Percentiles rank a stretch among this genome's conserved stretches.
Conservation (phyloP, 163 green algal species). For the Scenedesmus sp. region DNA sequence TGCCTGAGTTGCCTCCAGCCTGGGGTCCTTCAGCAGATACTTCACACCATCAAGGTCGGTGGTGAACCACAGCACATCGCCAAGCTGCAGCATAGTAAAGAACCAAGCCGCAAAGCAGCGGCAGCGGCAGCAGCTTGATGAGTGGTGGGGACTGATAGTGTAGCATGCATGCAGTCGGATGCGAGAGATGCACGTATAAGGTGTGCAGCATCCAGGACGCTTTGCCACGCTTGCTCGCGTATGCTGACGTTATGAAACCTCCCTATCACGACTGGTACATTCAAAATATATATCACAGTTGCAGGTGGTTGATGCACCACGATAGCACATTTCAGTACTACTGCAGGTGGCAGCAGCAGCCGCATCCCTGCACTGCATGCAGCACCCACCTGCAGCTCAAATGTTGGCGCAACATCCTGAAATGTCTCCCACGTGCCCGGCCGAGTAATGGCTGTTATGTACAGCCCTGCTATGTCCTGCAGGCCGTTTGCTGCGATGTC, state of each 20-base stretch:
- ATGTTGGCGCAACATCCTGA: no score
- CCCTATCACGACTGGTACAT: no score
- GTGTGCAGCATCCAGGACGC: background rate
- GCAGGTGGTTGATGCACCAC: no score
- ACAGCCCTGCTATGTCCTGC: background rate
- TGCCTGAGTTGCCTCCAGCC: background rate
- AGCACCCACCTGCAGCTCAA: no score
- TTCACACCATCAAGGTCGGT: slow-evolving; percentile 16
- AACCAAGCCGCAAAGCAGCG: background rate
- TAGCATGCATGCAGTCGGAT: background rate
- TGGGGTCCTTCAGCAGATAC: slow-evolving; percentile 19
- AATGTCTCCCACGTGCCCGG: background rate
- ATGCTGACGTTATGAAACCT: no score
- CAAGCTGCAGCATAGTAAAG: background rate
- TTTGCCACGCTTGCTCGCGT: no score
- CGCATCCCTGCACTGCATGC: no score
- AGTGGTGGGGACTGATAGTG: background rate
- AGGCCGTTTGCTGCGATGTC: slow-evolving; percentile 25
- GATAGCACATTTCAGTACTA: no score
- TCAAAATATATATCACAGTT: no score
- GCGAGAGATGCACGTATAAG: background rate
- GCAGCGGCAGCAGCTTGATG: background rate
- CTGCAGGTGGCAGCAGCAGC: no score
- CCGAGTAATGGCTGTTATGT: background rate
- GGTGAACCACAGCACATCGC: slow-evolving; percentile 12